Evolutionary conservation across 331 rosid genomes (phyloP).

Genomic region (Acacia pycnantha): DNA sequence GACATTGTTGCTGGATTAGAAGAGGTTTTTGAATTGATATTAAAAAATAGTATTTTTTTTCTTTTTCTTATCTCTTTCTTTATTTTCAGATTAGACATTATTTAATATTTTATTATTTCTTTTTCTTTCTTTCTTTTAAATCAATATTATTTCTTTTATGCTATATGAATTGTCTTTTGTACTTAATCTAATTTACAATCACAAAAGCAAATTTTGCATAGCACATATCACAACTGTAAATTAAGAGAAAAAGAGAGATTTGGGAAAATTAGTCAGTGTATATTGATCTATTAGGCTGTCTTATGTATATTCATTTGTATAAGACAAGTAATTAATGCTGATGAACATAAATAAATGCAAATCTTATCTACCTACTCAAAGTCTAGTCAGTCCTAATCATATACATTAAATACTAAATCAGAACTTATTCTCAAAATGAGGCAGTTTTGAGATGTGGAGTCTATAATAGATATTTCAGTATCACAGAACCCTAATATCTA

Average conservation of each 20-base stretch:
- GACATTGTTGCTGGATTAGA: conserved; percentile 85
- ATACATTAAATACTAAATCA: neutral
- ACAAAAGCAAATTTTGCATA: neutral
- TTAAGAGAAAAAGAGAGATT: neutral
- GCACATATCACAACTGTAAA: neutral
- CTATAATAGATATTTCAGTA: neutral
- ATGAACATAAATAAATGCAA: no score
- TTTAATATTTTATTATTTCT: neutral
- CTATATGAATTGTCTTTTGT: neutral
- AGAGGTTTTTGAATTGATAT: conserved; percentile 64
- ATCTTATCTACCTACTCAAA: neutral
- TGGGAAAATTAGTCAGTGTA: neutral
- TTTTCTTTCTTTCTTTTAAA: neutral
- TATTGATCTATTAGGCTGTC: neutral
- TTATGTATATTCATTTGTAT: neutral
- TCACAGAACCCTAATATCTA: neutral
- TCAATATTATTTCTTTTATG: neutral
- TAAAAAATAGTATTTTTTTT: conserved; percentile 21
- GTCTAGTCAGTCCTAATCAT: neutral
- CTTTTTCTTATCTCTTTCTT: neutral
- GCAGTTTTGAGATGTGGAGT: neutral
- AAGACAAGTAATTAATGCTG: neutral
- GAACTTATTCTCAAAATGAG: no score
- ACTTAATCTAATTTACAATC: neutral
- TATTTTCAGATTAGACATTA: neutral